Conservation (phyloP, 768 basidiomycete species). For the Tephrocybe rancida region DNA sequence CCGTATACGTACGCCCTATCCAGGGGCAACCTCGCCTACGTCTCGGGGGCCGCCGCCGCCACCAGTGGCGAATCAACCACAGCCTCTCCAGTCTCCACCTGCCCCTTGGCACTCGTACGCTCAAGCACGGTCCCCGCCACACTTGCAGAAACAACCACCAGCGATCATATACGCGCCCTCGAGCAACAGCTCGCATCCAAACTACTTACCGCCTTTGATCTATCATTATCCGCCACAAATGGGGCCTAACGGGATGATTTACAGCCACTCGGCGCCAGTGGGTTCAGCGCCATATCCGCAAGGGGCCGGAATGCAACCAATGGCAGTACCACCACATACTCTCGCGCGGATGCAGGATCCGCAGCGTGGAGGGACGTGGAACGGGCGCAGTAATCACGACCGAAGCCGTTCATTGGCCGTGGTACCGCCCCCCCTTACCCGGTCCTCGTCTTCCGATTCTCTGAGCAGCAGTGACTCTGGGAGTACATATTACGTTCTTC, state of each 20-base stretch:
- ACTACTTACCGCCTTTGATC: conserved; percentile 63
- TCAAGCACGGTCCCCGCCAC: conserved; percentile 24
- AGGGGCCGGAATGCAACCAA: conserved; percentile 35
- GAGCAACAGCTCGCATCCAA: conserved; percentile 42
- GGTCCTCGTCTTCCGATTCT: conserved; percentile 38
- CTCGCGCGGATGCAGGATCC: conserved; percentile 37
- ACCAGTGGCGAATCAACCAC: conserved; percentile 1
- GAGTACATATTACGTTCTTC: conserved; percentile 77
- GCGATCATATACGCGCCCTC: conserved; percentile 62
- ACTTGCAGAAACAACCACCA: conserved; percentile 48
- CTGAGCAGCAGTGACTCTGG: conserved; percentile 58
- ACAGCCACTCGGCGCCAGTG: conserved; percentile 68
- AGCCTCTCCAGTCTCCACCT: conserved; percentile 23
- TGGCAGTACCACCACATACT: conserved; percentile 32
- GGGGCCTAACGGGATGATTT: conserved; percentile 63
- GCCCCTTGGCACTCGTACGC: conserved; percentile 37
- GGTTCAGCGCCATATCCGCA: conserved; percentile 36
- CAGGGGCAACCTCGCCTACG: conserved; percentile 8
- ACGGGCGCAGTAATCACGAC: conserved; percentile 24
- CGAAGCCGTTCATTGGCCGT: conserved; percentile 26
- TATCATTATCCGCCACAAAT: conserved; percentile 55
- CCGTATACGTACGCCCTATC: conserved; percentile 19
- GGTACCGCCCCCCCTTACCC: conserved; percentile 21
- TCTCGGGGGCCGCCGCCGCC: conserved; percentile 8
- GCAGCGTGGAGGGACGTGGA: conserved; percentile 15